Evolutionary conservation across 331 rosid species (phyloP), one percentile per base, ranked within the genome.

Genomic region (Prunus yedoensis): DNA sequence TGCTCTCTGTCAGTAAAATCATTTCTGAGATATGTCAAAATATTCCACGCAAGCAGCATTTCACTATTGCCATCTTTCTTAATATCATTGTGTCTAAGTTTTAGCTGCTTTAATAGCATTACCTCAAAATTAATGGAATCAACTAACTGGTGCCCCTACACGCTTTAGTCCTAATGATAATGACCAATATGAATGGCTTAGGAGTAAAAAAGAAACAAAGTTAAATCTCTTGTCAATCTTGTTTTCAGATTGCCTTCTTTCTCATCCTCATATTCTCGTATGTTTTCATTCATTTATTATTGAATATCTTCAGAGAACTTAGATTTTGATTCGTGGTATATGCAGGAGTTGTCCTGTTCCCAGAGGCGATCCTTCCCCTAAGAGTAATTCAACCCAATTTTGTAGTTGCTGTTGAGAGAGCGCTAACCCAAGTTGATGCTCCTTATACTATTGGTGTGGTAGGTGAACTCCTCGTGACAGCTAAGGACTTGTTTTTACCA

Each of bases 321-420:
- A 49, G 73, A 56, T 74, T 62, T 68, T 27, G 52, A 20, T 68
- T 10, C 50, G 47, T 82, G 75, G 50, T 67, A 58, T 80, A 18
- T 80, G 77, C 88, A 95, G 99, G 99, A 53, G 94, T 95, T 88
- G 99, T 95, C 72, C 85, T 92, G 73, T 95, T 95, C 74, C 99
- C 99, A 0, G 97, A 89, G 68, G 97, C 87, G 5, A 77, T 81
- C n/a, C 84, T 88, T 60, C 88, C 97, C 78, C 79, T 92, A 57
- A 79, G 99, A 83, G 96, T 95, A 81, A 80, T 86, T 73, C 87
- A 88, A 57, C 10, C 91, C 20, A 89, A 71, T 81, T 84, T 83
- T 50, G 83, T 91, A 71, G 85, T 86, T 54, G 93, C 96, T 61
- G 62, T 90, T 28, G 93, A 92, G 84, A 84, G 88, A 76, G 91